These are phyloP conservation scores for Fomitopsis palustris DNA, from an alignment of 1,284 basidiomycete species.

Conservation along the genomic window DNA sequence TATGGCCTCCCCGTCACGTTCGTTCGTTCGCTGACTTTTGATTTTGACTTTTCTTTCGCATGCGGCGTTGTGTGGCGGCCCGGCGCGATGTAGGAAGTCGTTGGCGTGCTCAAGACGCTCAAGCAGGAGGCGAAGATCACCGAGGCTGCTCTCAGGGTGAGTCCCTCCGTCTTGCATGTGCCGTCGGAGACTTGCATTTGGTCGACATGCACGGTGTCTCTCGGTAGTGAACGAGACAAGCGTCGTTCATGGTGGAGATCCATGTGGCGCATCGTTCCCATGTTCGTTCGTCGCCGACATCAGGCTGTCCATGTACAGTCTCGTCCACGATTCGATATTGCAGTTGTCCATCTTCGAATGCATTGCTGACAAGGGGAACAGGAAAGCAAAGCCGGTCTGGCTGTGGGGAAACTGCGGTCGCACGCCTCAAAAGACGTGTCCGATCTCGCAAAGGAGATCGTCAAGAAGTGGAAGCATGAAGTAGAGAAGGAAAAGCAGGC, in stretches of 20 bases:
- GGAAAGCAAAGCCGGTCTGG: slow-evolving; percentile 91
- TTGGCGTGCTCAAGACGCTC: slow-evolving; percentile 67
- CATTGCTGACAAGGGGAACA: slow-evolving; percentile 26
- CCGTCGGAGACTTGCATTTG: not conserved
- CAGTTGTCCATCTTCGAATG: not conserved
- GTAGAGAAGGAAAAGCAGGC: slow-evolving; percentile 75
- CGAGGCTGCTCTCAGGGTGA: slow-evolving; percentile 84
- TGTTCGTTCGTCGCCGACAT: no score
- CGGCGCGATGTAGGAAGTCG: slow-evolving; percentile 56
- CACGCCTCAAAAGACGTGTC: slow-evolving; percentile 73
- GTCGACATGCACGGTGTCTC: no score
- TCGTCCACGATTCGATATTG: no score
- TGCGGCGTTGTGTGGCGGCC: not conserved
- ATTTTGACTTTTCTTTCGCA: slow-evolving; percentile 4
- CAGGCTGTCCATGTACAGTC: no score
- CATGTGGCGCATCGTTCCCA: no score
- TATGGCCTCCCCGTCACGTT: slow-evolving; percentile 38
- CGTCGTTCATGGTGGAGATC: no score
- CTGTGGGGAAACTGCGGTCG: slow-evolving; percentile 87
- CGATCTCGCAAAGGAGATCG: slow-evolving; percentile 88
- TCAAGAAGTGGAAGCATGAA: slow-evolving; percentile 87
- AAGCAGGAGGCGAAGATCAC: slow-evolving; percentile 81
- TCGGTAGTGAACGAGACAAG: no score
- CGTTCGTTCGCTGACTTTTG: slow-evolving; percentile 28
- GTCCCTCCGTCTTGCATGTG: slow-evolving; percentile 33